Conservation (phyloP, 2,329 filamentous ascomycete species). For the Exophiala sp. region DNA sequence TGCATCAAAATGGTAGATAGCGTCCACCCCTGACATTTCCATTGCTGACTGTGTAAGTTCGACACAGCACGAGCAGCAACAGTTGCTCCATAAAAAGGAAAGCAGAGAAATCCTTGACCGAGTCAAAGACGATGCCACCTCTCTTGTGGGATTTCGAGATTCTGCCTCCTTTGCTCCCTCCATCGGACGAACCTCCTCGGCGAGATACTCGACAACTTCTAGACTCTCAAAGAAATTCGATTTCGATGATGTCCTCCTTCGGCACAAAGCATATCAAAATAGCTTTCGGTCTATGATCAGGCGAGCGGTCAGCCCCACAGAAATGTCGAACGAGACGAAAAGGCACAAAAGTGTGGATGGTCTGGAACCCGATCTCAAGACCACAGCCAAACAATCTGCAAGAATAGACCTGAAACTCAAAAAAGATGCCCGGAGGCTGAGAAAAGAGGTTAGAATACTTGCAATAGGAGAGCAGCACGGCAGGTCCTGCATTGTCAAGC, state of each 20-base stretch:
- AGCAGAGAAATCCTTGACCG: constrained; percentile 21
- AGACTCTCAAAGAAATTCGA: constrained; percentile 21
- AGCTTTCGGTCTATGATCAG: constrained; percentile 21
- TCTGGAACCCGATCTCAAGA: constrained; percentile 6
- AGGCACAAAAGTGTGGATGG: constrained; percentile 7
- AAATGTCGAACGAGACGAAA: neutral
- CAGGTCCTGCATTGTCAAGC: constrained; percentile 13
- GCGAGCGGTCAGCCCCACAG: constrained; percentile 13
- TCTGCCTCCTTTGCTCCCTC: constrained; percentile 16
- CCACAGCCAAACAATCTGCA: constrained; percentile 10
- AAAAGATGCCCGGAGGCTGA: constrained; percentile 14
- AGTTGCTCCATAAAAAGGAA: constrained; percentile 14
- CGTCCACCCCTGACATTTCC: neutral
- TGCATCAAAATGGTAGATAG: constrained; percentile 24
- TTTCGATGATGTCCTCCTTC: constrained; percentile 24
- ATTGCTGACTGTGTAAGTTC: constrained; percentile 10
- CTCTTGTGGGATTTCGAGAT: constrained; percentile 23
- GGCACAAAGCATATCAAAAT: constrained; percentile 23
- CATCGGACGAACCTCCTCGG: neutral
- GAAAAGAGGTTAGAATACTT: constrained; percentile 19
- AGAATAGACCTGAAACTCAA: constrained; percentile 17
- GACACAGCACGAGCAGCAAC: constrained; percentile 20
- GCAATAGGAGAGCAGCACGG: constrained; percentile 19
- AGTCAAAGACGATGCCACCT: constrained; percentile 25
- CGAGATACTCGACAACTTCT: constrained; percentile 5